Base-by-base conservation (phyloP, 106 monocot genomes). In the Gastrodia elata region DNA sequence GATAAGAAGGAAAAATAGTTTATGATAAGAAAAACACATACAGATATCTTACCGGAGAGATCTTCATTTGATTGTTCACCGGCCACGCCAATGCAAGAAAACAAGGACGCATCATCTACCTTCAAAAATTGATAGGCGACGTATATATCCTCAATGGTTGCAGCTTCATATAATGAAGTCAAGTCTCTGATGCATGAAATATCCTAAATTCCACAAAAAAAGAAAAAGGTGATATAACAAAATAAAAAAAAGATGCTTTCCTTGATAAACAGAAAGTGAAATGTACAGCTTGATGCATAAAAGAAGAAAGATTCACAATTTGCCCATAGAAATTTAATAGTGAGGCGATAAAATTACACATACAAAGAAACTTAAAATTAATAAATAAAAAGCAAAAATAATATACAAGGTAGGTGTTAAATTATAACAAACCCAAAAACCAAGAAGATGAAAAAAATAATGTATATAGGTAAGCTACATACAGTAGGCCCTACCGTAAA, bases 51-150 rank as follows among this genome's bases (percentile, higher is more conserved):
- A 98, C 98, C 93, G 44, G 80, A 68, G 2, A 59, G 61, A 41
- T 98, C 88, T 81, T 88, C 83, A 68, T 76, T 75, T 74, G 89
- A 72, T 41, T 87, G 87, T 67, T 73, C 78, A 39, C 98, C 98
- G 68, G 98, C 90, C 11, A 98, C 84, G 40, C 98, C 98, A 70
- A 98, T 81, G 77, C 98, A 98, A 25, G 91, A 81, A 82, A 93
- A 98, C 79, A 98, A 79, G 65, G 98, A 93, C 65, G 75, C 82
- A 70, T 98, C 93, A 70, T 98, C 98, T 30, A 98, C 88, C 80
- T 87, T 88, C 71, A 98, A 80, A 75, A 83, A 82, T 67, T 85
- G 82, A 83, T 93, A 98, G 32, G 98, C 98, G 68, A 93, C 43
- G 67, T 98, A 88, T 59, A 98, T 75, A 37, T 98, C 98, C 68